Evolutionary conservation across 1,139 yeast species (phyloP), one percentile per base, ranked within the genome.

Genomic region (Candida dubliniensis): DNA sequence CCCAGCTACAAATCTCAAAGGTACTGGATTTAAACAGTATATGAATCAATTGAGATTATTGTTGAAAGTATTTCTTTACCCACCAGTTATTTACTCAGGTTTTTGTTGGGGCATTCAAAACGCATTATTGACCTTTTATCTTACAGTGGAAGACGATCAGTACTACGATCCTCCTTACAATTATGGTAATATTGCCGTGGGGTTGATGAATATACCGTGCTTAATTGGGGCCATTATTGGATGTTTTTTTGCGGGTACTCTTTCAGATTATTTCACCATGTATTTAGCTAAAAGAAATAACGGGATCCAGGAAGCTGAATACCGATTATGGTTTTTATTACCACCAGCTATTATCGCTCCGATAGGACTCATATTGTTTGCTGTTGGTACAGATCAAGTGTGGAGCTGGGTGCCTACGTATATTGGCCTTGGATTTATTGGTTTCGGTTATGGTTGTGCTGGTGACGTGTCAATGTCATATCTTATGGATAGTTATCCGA

Each of bases 31-130:
- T 62, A 80, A 76, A 56, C 95, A 87, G 61, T 87, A 86, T 61
- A 54, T 80, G 54, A 62, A 67, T 52, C 75, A 85, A 44, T 67
- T 87, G 38, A 57, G 69, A 46, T 66, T 79, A 48, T 82, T 81
- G 60, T 66, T 84, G 48, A 76, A 83, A 56, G 89, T 85, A 46
- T 82, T 87, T 54, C 68, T 81, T 37, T 83, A 85, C 61, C 93
- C 91, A 1, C 90, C 95, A 0, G 93, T 87, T 9, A 72, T 88
- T 59, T 74, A 82, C 42, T 82, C 91, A 4, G 95, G 95, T 23
- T 54, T 85, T 14, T 77, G 85, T 52, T 87, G 95, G 95, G 95
- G 95, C 33, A 71, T 83, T 44, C 95, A 87, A 62, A 89, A 84
- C 59, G 89, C 93, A 1, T 84, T 86, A 61, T 72, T 87, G 61